phyloP scores from a whole-genome alignment of 2,329 filamentous ascomycete species.

The Aspergillus floridensis region DNA sequence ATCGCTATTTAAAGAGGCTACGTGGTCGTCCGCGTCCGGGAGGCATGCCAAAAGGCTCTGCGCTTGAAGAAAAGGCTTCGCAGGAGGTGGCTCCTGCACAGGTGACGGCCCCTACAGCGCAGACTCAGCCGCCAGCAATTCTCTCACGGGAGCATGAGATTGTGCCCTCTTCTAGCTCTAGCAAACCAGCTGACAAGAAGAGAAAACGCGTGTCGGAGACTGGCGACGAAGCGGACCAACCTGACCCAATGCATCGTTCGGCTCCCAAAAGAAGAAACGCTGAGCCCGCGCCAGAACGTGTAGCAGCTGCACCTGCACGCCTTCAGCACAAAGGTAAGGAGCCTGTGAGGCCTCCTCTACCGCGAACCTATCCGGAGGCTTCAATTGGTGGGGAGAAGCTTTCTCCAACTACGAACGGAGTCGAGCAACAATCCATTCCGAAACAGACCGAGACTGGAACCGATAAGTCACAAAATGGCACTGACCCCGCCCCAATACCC shows the following conservation, averaged over 20 bases:
- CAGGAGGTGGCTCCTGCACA: constrained; percentile 7
- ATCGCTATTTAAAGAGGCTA: constrained; percentile 46
- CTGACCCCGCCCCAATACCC: constrained; percentile 8
- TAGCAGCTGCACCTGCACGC: neutral
- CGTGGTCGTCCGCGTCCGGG: constrained; percentile 37
- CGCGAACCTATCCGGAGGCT: neutral
- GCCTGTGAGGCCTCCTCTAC: neutral
- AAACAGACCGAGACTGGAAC: neutral
- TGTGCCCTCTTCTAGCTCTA: neutral
- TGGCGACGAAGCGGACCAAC: neutral
- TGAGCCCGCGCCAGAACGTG: neutral
- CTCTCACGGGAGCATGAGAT: constrained; percentile 1
- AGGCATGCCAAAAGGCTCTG: constrained; percentile 14
- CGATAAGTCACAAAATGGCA: neutral
- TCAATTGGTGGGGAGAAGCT: neutral
- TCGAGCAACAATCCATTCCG: neutral
- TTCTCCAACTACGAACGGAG: neutral
- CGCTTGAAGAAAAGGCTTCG: neutral
- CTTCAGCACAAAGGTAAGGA: neutral
- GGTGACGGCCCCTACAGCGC: constrained; percentile 3
- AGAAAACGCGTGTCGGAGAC: constrained; percentile 20
- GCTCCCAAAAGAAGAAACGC: constrained; percentile 12
- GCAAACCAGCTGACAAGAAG: constrained; percentile 16
- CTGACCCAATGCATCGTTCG: neutral
- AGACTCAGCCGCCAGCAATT: neutral